Evolutionary conservation across 345 rosid species (phyloP).

Genomic region (Angophora floribunda): DNA sequence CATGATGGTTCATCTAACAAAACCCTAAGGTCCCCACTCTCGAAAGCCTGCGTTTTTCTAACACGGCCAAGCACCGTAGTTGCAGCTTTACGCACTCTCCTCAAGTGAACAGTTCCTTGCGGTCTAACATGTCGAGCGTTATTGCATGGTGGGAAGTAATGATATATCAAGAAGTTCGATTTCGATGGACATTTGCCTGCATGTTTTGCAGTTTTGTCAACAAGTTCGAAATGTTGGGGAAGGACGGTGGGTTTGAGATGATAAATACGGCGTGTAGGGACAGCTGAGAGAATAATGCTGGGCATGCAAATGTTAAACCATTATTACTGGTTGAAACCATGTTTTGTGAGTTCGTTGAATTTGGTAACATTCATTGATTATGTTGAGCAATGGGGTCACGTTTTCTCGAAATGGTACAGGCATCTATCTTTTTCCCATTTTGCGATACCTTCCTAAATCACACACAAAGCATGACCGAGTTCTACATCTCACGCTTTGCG

Average conservation of each 20-base stretch:
- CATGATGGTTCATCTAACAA: neutral
- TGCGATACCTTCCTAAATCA: neutral
- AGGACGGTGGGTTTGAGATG: neutral
- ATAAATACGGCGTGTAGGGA: neutral
- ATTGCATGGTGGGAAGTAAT: neutral
- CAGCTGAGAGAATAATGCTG: neutral
- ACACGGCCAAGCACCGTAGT: neutral
- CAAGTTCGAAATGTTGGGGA: neutral
- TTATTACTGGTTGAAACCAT: neutral
- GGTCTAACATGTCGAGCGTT: neutral
- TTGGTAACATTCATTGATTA: neutral
- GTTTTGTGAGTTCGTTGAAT: neutral
- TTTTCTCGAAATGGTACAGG: neutral
- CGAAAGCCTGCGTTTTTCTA: neutral
- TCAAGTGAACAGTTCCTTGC: neutral
- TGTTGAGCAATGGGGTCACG: neutral
- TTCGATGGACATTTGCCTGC: neutral
- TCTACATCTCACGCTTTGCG: neutral
- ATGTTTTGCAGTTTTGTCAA: neutral
- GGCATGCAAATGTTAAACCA: neutral
- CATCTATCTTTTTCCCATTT: neutral
- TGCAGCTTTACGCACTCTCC: neutral
- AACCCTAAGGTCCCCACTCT: neutral
- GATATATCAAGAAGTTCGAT: neutral
- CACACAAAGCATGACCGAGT: neutral